Base-by-base conservation (phyloP, 495 filamentous ascomycete species). In the Parathielavia hyrcaniae region DNA sequence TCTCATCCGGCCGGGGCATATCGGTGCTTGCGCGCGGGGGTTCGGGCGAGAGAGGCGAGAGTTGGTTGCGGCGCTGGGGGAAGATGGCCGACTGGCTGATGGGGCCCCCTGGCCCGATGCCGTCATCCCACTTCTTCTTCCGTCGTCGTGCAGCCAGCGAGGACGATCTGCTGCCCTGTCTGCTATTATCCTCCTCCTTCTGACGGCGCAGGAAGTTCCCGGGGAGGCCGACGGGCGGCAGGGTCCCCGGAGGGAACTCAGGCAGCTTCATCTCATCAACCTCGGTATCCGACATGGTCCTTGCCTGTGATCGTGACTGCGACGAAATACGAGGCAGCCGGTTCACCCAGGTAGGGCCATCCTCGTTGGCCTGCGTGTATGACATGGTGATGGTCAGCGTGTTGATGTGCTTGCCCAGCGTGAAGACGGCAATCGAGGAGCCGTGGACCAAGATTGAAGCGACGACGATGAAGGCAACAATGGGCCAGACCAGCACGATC, bases 341-440 rank as follows among this genome's bases (percentile, higher is more conserved):
- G 59, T 91, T 89, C 86, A 97, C 91, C 95, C 95, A 99, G 19
- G 80, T 83, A 2, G 90, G 90, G 7, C 89, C 89, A 7, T 97
- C 91, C 63, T 96, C 92, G 53, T 86, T 86, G 55, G 86, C 91
- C 62, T 82, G 78, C 0, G 95, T 97, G 74, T 96, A 97, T 0
- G 95, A 97, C 78, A 97, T 86, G 13, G 93, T 96, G 50, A 99
- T 80, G 12, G 89, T 89, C 59, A 99, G 78, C 3, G 95, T 97
- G 72, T 99, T 97, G 79, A 99, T 97, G 48, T 87, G 93, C 70
- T 97, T 99, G 49, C 95, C 95, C 9, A 99, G 82, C 0, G 95
- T 97, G 67, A 99, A 99, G 13, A 99, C 95, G 10, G 95, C 95
- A 68, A 99, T 89, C 0, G 95, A 99, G 30, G 92, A 97, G 9